Evolutionary conservation across 176 grass and related monocot genomes (phyloP), one percentile per base, ranked within the genome.

Genomic region (Cymbopogon citratus): DNA sequence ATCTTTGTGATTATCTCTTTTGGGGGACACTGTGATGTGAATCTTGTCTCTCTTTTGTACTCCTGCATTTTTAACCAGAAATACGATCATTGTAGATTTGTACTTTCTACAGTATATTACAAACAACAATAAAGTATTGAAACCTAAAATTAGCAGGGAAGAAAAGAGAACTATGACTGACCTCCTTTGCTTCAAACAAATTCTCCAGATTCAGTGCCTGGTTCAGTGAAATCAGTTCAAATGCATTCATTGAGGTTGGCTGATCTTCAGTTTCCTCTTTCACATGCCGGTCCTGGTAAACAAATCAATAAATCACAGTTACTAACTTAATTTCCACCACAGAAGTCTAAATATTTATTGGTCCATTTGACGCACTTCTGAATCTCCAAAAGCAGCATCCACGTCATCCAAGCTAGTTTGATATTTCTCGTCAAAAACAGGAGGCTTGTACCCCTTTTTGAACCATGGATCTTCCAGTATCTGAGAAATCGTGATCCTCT

Each of bases 391-490:
- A 76, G 93, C 96, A 85, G 96, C 96, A 68, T 99, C 89, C 1
- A 99, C 81, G 81, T 99, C 96, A 85, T 99, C 92, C n/a, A 93
- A 90, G 46, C 66, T 91, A 75, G 77, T 80, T 81, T 93, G 44
- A 75, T 86, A 99, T 75, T 91, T 91, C 75, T 93, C 86, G 8
- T 99, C 83, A 78, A 95, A 99, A 62, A 92, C 77, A 34, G 92
- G 93, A 33, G 93, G 91, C 29, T 85, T 99, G 77, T 95, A 91
- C 73, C 89, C 92, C 86, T 95, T 99, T 84, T 80, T 93, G 87
- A 99, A 99, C 96, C 96, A 99, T 85, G 92, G 87, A 88, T 99
- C 89, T 57, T 95, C 91, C 83, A 99, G 78, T 90, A 95, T 95
- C 45, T 95, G 76, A 79, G 93, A 19, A 85, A 99, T 99, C 60